Evolutionary conservation across 2,329 filamentous ascomycete genomes (phyloP), one percentile per base, ranked within the genome.

Genomic region (Epichloe sylvatica): DNA sequence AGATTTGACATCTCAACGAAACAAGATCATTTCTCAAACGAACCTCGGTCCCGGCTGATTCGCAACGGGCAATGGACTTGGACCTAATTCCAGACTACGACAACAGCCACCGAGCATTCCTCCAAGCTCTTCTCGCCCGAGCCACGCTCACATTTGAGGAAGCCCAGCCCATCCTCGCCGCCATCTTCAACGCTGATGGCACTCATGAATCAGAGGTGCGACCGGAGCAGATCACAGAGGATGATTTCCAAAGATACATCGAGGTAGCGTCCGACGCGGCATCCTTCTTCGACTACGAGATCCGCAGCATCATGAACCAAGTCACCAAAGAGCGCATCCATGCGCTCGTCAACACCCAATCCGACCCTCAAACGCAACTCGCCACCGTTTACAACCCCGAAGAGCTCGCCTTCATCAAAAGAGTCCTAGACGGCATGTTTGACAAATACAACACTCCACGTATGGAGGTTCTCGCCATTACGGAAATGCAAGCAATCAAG

Each of bases 381-480:
- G 88, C 90, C 2, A 97, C 92, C 0, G 80, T 78, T 0, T 86
- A 85, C 62, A 77, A 75, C 7, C 71, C 87, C 0, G 89, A 95
- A 56, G 90, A 97, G 69, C 86, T 97, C 34, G 80, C 85, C 0
- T 98, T 88, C 63, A 78, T 97, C 49, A 92, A 94, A 67, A 76
- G 92, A 8, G 65, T 96, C 3, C 76, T 98, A 1, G 90, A 96
- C 63, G 81, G 78, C 57, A 94, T 98, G 78, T 98, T 97, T 62
- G 87, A 94, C 55, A 84, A 79, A 19, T 81, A 88, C 69, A 97
- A 97, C 62, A 87, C 82, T 0, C 75, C 73, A 8, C 74, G 80
- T n/a, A 79, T 81, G 59, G 91, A 98, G 66, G 77, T 88, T 25
- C 83, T 96, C 77, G 89, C 86, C 3, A 70, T 97, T 3, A 84